Conservation (phyloP, 805 yeast species). For the Kregervanrija fluxuum region DNA sequence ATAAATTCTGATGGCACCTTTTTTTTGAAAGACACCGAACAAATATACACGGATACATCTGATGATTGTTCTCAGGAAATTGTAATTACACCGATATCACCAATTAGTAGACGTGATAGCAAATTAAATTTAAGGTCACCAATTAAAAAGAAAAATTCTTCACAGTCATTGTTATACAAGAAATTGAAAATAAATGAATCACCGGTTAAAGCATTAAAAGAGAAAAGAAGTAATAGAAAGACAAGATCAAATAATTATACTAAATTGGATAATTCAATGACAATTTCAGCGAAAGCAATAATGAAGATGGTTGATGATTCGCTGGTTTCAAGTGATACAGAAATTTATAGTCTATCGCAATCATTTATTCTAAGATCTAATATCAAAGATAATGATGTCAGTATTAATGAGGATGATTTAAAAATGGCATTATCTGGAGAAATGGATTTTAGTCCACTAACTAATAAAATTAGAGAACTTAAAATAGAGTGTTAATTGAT, state of each 20-base stretch:
- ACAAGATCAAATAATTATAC: conserved; percentile 18
- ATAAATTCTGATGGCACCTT: conserved; percentile 6
- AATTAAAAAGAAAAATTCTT: background rate
- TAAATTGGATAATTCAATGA: conserved; percentile 29
- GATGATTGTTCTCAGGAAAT: background rate
- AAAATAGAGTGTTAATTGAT: background rate
- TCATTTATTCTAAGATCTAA: conserved; percentile 8
- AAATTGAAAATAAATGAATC: conserved; percentile 2
- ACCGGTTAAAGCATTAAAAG: background rate
- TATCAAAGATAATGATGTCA: conserved; percentile 11
- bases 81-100: no score
- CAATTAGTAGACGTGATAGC: no score
- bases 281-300: conserved; percentile 30
- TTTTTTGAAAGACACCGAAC: background rate
- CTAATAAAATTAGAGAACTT: conserved; percentile 1
- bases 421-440: conserved; percentile 18
- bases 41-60: background rate
- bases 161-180: background rate
- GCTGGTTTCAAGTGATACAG: conserved; percentile 31
- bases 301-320: conserved; percentile 33
- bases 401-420: conserved; percentile 27
- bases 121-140: conserved; percentile 3
- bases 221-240: conserved; percentile 8
- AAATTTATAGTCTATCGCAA: conserved; percentile 16
- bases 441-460: conserved; percentile 1